These are phyloP conservation scores for Cystoisospora suis DNA, from an alignment of 169 alveolate genomes.

Conservation along the genomic window DNA sequence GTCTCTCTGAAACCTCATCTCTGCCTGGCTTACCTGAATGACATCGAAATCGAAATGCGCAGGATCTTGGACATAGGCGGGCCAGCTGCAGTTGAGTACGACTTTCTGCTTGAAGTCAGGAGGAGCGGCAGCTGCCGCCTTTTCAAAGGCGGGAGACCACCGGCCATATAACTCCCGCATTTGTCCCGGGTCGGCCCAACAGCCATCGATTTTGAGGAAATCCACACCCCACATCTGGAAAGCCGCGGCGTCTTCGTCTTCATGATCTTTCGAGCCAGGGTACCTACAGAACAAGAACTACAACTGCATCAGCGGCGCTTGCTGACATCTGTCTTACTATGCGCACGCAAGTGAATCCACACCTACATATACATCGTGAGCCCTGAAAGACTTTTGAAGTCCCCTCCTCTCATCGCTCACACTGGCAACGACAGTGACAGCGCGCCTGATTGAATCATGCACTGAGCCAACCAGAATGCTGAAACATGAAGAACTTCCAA, in stretches of 20 bases:
- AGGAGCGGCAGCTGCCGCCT: neutral
- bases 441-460: too few species aligned
- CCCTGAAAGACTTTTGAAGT: too few species aligned
- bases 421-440: too few species aligned
- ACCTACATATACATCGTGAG: too few species aligned
- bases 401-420: too few species aligned
- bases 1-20: neutral
- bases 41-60: neutral
- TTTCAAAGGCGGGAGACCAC: slow-evolving; percentile 27
- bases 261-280: neutral
- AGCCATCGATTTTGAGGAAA: slow-evolving; percentile 79
- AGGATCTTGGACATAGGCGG: neutral
- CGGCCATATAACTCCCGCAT: neutral
- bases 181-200: slow-evolving; percentile 67
- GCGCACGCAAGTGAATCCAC: too few species aligned
- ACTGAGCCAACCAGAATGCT: too few species aligned
- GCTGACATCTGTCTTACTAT: too few species aligned
- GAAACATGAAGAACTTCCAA: too few species aligned
- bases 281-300: neutral
- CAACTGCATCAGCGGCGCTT: too few species aligned
- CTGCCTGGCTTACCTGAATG: neutral
- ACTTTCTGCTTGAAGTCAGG: neutral
- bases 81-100: slow-evolving; percentile 18
- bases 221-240: slow-evolving; percentile 60
- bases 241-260: neutral